Percentiles rank a stretch among this genome's conserved stretches.
Conservation (phyloP, 371 early-diverging fungal genomes). For the Mucor ambiguus region DNA sequence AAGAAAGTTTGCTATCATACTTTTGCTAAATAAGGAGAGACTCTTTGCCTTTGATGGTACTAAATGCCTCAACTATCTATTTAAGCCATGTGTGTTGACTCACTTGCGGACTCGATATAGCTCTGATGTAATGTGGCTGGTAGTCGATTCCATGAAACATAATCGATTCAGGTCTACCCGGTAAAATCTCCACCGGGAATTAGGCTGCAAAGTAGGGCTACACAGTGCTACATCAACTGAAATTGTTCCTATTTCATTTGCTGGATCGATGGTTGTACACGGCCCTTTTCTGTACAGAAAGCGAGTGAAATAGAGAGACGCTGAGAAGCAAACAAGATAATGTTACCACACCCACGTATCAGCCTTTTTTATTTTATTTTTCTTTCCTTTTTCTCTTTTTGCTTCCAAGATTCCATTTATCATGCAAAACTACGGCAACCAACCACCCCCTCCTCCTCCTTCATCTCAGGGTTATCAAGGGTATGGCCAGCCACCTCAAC, state of each 20-base stretch:
- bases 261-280: conserved; percentile 1
- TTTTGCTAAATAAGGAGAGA: no score
- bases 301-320: neutral
- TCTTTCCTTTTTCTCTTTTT: neutral
- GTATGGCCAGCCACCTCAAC: conserved; percentile 5
- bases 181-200: neutral
- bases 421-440: conserved; percentile 6
- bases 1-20: no score
- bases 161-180: neutral
- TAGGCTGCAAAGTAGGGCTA: neutral
- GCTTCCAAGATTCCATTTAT: neutral
- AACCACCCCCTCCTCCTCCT: neutral
- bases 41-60: no score
- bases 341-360: neutral
- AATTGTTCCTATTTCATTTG: neutral
- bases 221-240: neutral
- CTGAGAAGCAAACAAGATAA: neutral
- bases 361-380: no score
- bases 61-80: no score
- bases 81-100: no score
- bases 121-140: neutral
- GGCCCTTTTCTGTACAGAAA: neutral
- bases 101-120: neutral
- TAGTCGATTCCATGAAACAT: neutral
- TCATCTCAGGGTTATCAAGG: conserved; percentile 10